Conservation (phyloP, 2,329 filamentous ascomycete species). For the Aureobasidium sp. region DNA sequence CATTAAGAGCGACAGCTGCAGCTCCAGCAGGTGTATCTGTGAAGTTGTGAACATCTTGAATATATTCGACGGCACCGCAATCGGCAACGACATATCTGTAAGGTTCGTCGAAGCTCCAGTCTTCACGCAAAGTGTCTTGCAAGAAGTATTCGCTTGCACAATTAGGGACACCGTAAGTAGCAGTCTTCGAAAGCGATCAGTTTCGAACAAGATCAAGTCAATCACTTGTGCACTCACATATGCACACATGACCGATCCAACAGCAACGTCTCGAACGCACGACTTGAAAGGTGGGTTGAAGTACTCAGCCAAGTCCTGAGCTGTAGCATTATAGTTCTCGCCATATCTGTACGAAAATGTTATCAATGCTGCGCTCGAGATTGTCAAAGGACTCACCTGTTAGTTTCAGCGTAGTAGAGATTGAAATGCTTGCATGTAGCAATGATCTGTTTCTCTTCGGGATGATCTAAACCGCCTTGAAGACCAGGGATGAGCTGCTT, state of each 20-base stretch:
- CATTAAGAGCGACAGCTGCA: constrained; percentile 42
- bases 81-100: constrained; percentile 59
- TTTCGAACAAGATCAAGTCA: background rate
- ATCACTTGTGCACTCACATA: constrained; percentile 29
- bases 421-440: constrained; percentile 42
- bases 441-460: constrained; percentile 33
- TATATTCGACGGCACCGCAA: constrained; percentile 56
- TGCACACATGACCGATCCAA: constrained; percentile 49
- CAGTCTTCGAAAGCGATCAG: constrained; percentile 33
- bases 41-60: constrained; percentile 44
- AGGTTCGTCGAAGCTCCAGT: constrained; percentile 56
- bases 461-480: constrained; percentile 26
- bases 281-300: constrained; percentile 59
- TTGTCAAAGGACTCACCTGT: background rate
- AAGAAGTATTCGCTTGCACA: constrained; percentile 58
- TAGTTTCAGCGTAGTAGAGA: constrained; percentile 6
- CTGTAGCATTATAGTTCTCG: constrained; percentile 17
- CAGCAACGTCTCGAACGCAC: constrained; percentile 38
- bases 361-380: background rate
- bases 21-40: constrained; percentile 38
- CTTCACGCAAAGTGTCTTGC: constrained; percentile 55
- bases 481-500: constrained; percentile 28
- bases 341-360: constrained; percentile 1
- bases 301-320: constrained; percentile 60
- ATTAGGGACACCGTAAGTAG: constrained; percentile 58